These are phyloP conservation scores for Solanum etuberosum DNA, from an alignment of 257 asterid species.

Conservation along the genomic window DNA sequence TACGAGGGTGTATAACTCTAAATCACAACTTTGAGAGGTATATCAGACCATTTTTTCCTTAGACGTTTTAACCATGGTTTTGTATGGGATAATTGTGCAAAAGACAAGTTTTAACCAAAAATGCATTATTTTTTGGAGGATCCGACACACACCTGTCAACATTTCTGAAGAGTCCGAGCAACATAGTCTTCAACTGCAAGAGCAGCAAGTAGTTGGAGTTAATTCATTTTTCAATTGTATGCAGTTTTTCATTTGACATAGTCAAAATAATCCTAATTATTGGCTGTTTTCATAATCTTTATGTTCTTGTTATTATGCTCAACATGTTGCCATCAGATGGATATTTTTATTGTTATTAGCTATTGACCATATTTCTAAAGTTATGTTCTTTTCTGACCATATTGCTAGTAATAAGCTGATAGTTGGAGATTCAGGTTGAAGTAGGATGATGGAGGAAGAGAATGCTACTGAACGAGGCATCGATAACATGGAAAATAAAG, in stretches of 20 bases:
- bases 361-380: neutral
- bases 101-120: neutral
- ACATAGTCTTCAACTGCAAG: neutral
- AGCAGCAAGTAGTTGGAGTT: neutral
- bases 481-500: neutral
- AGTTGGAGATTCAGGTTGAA: neutral
- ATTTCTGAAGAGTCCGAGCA: neutral
- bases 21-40: neutral
- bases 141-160: neutral
- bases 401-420: neutral
- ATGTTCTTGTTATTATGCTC: neutral
- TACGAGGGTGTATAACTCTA: neutral
- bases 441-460: neutral
- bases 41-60: fast-evolving
- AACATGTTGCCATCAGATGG: neutral
- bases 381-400: neutral
- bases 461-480: neutral
- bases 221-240: neutral
- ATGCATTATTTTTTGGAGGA: neutral
- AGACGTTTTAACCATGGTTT: neutral
- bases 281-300: neutral
- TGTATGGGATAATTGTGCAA: neutral
- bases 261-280: neutral
- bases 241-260: neutral
- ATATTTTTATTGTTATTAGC: neutral